Evolutionary conservation across 805 yeast genomes (phyloP), one percentile per base, ranked within the genome.

Genomic region (Saccharomycopsis babjevae): DNA sequence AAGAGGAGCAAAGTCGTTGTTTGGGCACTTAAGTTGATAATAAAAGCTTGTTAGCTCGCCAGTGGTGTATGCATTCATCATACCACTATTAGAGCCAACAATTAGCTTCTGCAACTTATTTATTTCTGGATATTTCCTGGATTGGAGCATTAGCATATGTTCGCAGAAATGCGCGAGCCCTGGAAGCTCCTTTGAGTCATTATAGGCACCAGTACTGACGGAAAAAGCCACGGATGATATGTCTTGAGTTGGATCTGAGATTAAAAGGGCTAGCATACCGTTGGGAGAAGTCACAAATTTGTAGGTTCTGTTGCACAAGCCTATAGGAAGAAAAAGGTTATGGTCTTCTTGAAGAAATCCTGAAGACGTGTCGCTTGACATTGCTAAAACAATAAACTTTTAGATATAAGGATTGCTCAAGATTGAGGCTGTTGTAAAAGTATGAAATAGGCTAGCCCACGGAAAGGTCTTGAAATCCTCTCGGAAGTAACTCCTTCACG

Each of bases 101-200:
- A 86, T 67, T 5, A 70, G 59, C 34, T 77, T 77, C 57, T 78
- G 78, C 63, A 81, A 82, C 30, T 67, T 66, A 43, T 76, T 77
- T 1, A 81, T 76, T 20, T 72, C 68, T 0, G 88, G 85, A 64
- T 70, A 84, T 57, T 76, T 72, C 66, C 79, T 82, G 0, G 88
- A 81, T 2, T 86, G 88, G 60, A 78, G 76, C 39, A 82, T 72
- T 1, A 84, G 60, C 78, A 87, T 76, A 70, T 90, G 97, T 68
- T 90, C 97, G 67, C 96, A 86, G 61, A 89, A 79, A 74, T 93
- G 99, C 0, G 98, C 98, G 42, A 93, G 69, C 0, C 99, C 99
- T 0, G 83, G 83, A 1, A 86, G 66, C 4, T 77, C 78, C 5
- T 73, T 75, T 0, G 96, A 93, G 66, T 93, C 97, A 56, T 84